These are phyloP conservation scores for Backusella luteola DNA, from an alignment of 192 early-diverging fungal species.

Conservation along the genomic window DNA sequence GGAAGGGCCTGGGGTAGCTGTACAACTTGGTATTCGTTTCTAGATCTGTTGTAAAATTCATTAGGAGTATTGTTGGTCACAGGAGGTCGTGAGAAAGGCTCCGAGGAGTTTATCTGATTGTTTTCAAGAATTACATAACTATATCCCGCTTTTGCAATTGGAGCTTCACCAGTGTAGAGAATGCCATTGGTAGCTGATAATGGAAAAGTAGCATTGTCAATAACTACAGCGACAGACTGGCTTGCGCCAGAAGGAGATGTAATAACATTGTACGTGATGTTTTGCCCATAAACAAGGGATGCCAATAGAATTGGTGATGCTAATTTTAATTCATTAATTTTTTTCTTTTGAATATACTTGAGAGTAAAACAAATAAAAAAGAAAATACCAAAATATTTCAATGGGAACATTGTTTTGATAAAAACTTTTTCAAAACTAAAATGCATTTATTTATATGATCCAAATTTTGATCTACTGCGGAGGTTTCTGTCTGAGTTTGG, in stretches of 20 bases:
- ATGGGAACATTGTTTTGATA: background rate
- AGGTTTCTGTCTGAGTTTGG: background rate
- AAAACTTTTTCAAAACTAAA: background rate
- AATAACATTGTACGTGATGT: slow-evolving; percentile 14
- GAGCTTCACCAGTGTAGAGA: background rate
- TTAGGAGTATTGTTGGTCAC: background rate
- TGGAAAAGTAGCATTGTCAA: background rate
- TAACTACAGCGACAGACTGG: background rate
- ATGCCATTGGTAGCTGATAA: background rate
- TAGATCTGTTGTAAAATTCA: background rate
- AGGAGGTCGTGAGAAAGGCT: background rate
- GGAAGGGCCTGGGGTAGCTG: background rate
- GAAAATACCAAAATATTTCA: background rate
- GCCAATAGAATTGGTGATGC: background rate
- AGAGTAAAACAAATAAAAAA: background rate
- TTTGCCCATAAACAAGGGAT: background rate
- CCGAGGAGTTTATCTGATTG: background rate
- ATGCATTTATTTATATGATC: background rate
- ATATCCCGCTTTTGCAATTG: background rate
- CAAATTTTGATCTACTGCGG: background rate
- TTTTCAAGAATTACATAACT: background rate
- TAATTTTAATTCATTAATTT: background rate
- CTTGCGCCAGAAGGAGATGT: background rate
- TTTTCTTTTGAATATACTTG: background rate
- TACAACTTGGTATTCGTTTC: background rate